Evolutionary conservation across 2,329 filamentous ascomycete species (phyloP), one percentile per base, ranked within the genome.

Genomic region (Aulographum hederae): DNA sequence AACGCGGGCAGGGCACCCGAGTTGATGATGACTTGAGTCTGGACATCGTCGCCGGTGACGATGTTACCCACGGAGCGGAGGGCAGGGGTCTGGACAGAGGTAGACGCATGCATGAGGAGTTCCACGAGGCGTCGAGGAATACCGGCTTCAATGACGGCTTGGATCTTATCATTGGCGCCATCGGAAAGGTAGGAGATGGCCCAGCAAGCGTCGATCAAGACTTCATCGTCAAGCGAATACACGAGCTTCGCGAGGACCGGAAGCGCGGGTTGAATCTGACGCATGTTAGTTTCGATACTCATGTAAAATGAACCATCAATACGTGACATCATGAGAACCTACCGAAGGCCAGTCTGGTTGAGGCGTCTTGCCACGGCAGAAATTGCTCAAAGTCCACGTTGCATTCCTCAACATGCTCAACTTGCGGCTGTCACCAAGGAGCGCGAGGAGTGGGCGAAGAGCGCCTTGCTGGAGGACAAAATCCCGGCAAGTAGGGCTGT

Each of bases 21-120:
- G 70, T 98, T 98, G 59, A 98, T 98, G 56, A 98, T 94, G 43
- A 98, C 84, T 58, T 98, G 89, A 16, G 89, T 98, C 62, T 98
- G 89, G 26, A 98, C 80, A 52, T 98, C 89, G 52, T 98, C 89
- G 43, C 89, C 89, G 27, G 89, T 98, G 32, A 98, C 89, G 44
- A 98, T 98, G 62, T 98, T 98, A 40, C 89, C 89, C 32, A 98
- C 89, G 0, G 89, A 98, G 43, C 89, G 79, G 35, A 98, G 78
- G 30, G 89, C 89, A 28, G 89, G 89, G 3, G 89, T 98, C 63
- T 98, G 89, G 34, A 98, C 89, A 0, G 89, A 95, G 37, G 89
- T 98, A 14, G 89, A 95, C 25, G 85, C 84, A 52, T 98, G 89
- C 78, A 94, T 94, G 41, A 98, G 71, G 34, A 98, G 71, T 65